Evolutionary conservation across 2,329 filamentous ascomycete species (phyloP), one percentile per base, ranked within the genome.

Genomic region (Xylaria hypoxylon): DNA sequence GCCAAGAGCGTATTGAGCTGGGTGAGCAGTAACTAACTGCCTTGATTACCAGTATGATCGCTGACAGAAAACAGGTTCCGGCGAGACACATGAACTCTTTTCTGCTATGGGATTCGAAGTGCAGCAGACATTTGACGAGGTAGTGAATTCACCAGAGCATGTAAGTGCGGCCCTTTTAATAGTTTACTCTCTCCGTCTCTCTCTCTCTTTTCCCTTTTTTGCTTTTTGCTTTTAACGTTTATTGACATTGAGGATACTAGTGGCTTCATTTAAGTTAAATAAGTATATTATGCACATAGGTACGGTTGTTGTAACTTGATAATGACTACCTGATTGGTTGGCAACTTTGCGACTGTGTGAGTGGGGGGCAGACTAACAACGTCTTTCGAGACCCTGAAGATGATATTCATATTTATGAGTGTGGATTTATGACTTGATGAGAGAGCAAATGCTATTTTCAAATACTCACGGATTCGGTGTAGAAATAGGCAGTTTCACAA

Each of bases 1-100:
- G 86, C 87, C 70, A 89, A 89, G 65, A 92, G 90, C 59, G 82
- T 96, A 52, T 79, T 97, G 64, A 93, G 93, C 77, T 94, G 92
- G 87, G 93, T 96, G 81, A 83, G 90, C 84, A 24, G 47, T 22
- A 17, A 15, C 58, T 48, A 15, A 15, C 57, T 48, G 24, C 53
- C 40, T 47, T 40, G 13, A 65, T 65, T 50, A 26, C 52, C 40
- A 24, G 13, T 47, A 57, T 57, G 17, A 22, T 31, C n/a, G 51
- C 70, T 81, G 76, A 72, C 67, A 71, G 42, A 44, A 64, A 57
- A 58, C 58, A 78, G 77, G 74, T 77, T 59, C 74, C 75, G n/a
- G 75, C 24, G 76, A 78, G 59, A 70, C 70, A 7, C 67, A 73
- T 44, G 76, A 76, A n/a, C 70, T 72, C 28, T 74, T 78, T 38